Evolutionary conservation across 805 yeast genomes (phyloP), one percentile per base, ranked within the genome.

Genomic region (Naumovozyma baii): DNA sequence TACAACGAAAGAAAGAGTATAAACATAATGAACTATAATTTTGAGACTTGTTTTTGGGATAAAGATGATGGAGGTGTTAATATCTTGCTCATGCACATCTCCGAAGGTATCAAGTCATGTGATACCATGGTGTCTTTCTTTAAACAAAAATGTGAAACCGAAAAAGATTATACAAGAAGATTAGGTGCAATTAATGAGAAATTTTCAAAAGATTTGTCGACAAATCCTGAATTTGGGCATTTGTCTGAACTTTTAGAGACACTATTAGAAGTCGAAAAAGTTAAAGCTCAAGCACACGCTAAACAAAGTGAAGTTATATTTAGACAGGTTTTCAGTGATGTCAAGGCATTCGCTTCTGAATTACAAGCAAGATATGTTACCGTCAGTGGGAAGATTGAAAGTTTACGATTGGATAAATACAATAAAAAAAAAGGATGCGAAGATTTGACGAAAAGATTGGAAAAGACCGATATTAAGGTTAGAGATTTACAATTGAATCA

Each of bases 11-110:
- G n/a, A n/a, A n/a, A n/a, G n/a, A n/a, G n/a, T n/a, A n/a, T n/a
- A n/a, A n/a, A n/a, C n/a, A 22, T 10, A 22, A 55, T 53, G 58
- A 46, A 41, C 26, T 60, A 55, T 40, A 55, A 53, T 38, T 60
- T 45, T 37, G 52, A 52, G 39, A 45, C 52, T 14, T 57, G 62
- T 38, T 60, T 60, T 34, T 60, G 64, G 63, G 64, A 60, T 42
- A 59, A 59, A 19, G 47, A 54, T 20, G 62, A 59, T 34, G 50
- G 53, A 4, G 64, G 63, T 12, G 60, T 52, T 18, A 49, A 48
- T 33, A 43, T 57, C 9, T 39, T 60, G 18, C 42, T 59, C 25
- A 44, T 47, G 18, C 64, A 60, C 34, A 46, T 59, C 1, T 44
- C 54, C 1, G 40, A 46, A 5, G 62, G 63, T 4, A 51, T 58